phyloP scores from a whole-genome alignment of 371 early-diverging fungal species.

The Quaeritorhiza haematococci region DNA sequence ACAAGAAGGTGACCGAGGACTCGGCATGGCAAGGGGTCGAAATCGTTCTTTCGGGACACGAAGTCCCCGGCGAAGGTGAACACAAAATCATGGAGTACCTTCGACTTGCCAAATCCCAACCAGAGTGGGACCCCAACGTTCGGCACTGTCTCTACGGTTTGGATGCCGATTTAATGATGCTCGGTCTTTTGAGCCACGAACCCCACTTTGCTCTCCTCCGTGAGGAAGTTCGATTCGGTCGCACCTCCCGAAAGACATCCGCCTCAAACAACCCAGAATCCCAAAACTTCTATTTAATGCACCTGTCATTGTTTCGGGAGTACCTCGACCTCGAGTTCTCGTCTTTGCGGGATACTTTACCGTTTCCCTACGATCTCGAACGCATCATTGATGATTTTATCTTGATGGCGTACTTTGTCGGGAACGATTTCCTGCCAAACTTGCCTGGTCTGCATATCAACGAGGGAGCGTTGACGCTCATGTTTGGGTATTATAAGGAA shows the following conservation, averaged over 20 bases:
- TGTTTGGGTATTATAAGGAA: slow-evolving; percentile 82
- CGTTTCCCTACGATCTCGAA: slow-evolving; percentile 76
- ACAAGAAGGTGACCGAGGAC: slow-evolving; percentile 50
- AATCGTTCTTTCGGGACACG: slow-evolving; percentile 51
- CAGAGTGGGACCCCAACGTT: slow-evolving; percentile 75
- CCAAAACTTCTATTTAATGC: slow-evolving; percentile 51
- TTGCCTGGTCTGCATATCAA: slow-evolving; percentile 92
- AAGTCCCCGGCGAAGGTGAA: slow-evolving; percentile 73
- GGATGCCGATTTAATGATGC: slow-evolving; percentile 99
- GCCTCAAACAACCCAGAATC: slow-evolving; percentile 26
- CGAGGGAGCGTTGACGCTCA: slow-evolving; percentile 82
- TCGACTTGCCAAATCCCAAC: slow-evolving; percentile 74
- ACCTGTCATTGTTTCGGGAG: slow-evolving; percentile 84
- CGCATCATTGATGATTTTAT: slow-evolving; percentile 96
- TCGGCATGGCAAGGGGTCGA: slow-evolving; percentile 39
- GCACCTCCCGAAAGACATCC: slow-evolving; percentile 50
- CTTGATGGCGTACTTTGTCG: slow-evolving; percentile 88
- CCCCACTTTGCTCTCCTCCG: slow-evolving; percentile 94
- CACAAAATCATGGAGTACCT: slow-evolving; percentile 94
- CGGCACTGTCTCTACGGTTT: slow-evolving; percentile 96
- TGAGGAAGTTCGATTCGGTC: slow-evolving; percentile 92
- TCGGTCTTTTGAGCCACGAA: slow-evolving; percentile 92
- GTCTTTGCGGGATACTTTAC: slow-evolving; percentile 40
- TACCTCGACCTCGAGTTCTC: slow-evolving; percentile 85
- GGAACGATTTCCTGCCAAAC: slow-evolving; percentile 98